Evolutionary conservation across 768 basidiomycete genomes (phyloP), one percentile per base, ranked within the genome.

Genomic region (Holtermanniella nyarrowii): DNA sequence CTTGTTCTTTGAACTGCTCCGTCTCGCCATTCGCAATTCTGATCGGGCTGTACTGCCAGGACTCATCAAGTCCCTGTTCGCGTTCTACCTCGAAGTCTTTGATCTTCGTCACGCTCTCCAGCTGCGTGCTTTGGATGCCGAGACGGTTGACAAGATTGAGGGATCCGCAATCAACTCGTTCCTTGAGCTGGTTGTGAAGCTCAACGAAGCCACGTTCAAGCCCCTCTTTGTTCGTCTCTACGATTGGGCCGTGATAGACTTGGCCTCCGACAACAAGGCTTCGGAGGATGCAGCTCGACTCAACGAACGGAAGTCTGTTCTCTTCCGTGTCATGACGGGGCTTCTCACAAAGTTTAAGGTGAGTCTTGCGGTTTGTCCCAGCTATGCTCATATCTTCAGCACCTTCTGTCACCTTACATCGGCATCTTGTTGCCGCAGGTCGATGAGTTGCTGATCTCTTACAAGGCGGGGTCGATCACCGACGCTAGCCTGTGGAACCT

Each of bases 261-360:
- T 72, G 4, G 61, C 66, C 2, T 7, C 10, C 61, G 78, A 77
- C 1, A 74, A 76, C 52, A 78, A 61, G 27, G 57, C 59, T 55
- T 54, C 57, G 26, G 57, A 57, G 22, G 48, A 61, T n/a, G 66
- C 71, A 26, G 56, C 57, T 72, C 60, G 65, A 14, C 67, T 73
- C 5, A 48, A 62, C 20, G 73, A 76, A 12, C 78, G 82, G 22
- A 82, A 80, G 61, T 75, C 82, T 20, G 82, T 82, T 0, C 87
- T 96, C 63, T 83, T 82, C 59, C 81, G 80, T 54, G 73, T 86
- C 14, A 86, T 91, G 65, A 74, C 76, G 21, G 75, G 79, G 0
- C 74, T 99, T 14, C 74, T 96, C 18, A 82, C 85, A 55, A 88
- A 82, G 74, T 93, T 97, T 77, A 88, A 88, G 80, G 89, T 83